These are phyloP conservation scores for Mentha longifolia DNA, from an alignment of 257 asterid species.

Conservation along the genomic window DNA sequence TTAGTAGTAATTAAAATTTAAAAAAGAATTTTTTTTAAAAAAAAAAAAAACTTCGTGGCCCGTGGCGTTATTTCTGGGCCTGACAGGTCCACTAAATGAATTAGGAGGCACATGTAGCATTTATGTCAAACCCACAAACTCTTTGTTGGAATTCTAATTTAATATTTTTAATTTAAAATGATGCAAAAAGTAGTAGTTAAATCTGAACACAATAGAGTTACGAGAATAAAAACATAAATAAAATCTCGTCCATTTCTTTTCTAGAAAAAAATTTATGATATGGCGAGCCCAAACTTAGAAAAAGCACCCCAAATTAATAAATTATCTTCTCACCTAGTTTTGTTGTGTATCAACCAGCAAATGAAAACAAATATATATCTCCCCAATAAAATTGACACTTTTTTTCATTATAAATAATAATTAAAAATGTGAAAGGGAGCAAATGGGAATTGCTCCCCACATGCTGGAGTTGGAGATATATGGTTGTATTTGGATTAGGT, in stretches of 20 bases:
- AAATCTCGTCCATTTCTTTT: no score
- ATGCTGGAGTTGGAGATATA: slow-evolving; percentile 38
- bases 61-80: background rate
- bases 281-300: background rate
- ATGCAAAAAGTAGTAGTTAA: background rate
- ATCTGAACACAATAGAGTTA: background rate
- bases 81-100: background rate
- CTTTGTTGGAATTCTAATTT: background rate
- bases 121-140: background rate
- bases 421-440: background rate
- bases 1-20: no score
- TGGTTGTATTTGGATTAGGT: slow-evolving; percentile 29
- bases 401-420: no score
- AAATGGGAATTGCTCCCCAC: slow-evolving; percentile 34
- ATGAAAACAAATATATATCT: background rate
- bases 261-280: background rate
- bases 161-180: background rate
- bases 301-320: background rate
- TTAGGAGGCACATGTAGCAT: background rate
- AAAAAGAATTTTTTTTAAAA: no score
- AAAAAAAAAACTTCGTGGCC: background rate
- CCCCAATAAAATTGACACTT: background rate
- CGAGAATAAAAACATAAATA: background rate
- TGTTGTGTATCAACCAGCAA: background rate
- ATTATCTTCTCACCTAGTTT: background rate